phyloP scores from a whole-genome alignment of 225 moss, liverwort and hornwort species.

The Bryoerythrophyllum caledonicum region DNA sequence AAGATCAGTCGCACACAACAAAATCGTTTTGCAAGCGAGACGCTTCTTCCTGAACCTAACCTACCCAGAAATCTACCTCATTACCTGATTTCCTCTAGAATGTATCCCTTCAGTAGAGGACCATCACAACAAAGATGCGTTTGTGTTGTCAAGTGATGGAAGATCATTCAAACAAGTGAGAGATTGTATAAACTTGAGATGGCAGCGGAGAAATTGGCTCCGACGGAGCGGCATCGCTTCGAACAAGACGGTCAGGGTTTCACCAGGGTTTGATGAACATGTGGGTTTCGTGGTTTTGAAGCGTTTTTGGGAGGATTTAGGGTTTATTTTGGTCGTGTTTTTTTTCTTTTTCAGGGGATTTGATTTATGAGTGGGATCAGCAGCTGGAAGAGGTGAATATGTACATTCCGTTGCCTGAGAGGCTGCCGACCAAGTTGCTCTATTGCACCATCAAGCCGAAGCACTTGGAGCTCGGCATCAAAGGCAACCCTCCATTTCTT shows the following conservation, averaged over 20 bases:
- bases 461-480: conserved; percentile 94
- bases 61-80: not conserved
- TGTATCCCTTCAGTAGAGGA: not conserved
- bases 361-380: conserved; percentile 97
- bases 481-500: conserved; percentile 90
- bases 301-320: not conserved
- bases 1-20: not conserved
- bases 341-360: conserved; percentile 56
- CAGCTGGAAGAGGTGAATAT: conserved; percentile 94
- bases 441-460: conserved; percentile 84
- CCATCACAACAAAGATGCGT: not conserved
- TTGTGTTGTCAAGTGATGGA: not conserved
- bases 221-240: conserved; percentile 63
- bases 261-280: no score
- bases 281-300: not conserved
- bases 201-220: conserved; percentile 72
- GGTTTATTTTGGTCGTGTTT: not conserved
- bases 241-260: conserved; percentile 52
- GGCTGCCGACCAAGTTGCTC: conserved; percentile 65
- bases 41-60: not conserved
- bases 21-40: not conserved
- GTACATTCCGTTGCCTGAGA: conserved; percentile 78
- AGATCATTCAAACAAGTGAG: no score
- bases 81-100: not conserved
- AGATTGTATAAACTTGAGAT: conserved; percentile 8